Evolutionary conservation across 331 rosid species (phyloP).

Genomic region (Quercus lobata): DNA sequence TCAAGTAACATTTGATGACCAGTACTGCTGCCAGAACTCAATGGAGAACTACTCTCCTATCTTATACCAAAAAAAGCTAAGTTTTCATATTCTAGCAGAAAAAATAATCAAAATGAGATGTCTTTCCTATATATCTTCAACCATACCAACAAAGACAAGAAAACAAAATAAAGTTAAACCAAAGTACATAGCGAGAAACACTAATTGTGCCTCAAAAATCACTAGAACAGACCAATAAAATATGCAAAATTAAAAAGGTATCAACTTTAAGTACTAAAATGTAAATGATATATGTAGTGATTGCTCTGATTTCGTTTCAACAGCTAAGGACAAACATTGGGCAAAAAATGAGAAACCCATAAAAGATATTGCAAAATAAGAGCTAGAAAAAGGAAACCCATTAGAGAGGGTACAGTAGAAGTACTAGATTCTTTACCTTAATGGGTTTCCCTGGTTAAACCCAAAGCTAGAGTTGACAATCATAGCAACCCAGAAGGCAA

Average conservation of each 20-base stretch:
- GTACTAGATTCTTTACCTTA: constrained; percentile 51
- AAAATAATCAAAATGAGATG: background rate
- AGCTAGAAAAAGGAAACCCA: constrained; percentile 18
- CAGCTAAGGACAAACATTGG: background rate
- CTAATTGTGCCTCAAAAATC: background rate
- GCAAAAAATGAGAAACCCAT: constrained; percentile 10
- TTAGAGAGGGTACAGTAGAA: background rate
- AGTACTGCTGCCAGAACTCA: background rate
- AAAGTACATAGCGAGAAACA: background rate
- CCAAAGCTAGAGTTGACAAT: constrained; percentile 98
- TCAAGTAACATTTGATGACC: background rate
- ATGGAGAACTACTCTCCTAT: background rate
- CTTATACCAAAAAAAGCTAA: background rate
- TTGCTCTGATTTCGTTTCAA: background rate
- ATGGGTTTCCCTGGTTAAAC: constrained; percentile 88
- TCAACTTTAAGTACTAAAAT: background rate
- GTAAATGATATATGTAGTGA: background rate
- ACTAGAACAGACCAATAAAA: background rate
- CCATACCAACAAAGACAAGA: background rate
- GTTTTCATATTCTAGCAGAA: background rate
- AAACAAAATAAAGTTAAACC: background rate
- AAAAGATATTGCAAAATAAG: background rate
- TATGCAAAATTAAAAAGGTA: background rate
- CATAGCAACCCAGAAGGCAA: constrained; percentile 94
- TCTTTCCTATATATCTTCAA: background rate